Evolutionary conservation across 352 stramenopile species (phyloP).

Genomic region (Pythium dissimile): DNA sequence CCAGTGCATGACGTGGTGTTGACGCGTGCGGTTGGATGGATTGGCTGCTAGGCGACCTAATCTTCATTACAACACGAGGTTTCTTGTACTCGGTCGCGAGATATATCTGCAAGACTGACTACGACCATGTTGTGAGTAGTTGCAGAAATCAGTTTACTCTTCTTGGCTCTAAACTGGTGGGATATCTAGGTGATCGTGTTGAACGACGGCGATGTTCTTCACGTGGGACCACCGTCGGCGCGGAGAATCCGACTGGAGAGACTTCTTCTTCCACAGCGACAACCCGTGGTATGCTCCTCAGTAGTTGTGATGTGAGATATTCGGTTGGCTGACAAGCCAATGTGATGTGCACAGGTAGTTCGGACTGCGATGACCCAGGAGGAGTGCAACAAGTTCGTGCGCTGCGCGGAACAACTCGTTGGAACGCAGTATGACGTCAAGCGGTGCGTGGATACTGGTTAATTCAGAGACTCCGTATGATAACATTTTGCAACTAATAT

Average conservation of each 20-base stretch:
- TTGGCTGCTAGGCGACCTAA: conserved; percentile 47
- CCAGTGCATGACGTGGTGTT: neutral
- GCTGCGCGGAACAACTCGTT: conserved; percentile 53
- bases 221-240: conserved; percentile 56
- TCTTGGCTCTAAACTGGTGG: no score
- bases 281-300: conserved; percentile 49
- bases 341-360: conserved; percentile 37
- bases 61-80: conserved; percentile 77
- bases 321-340: no score
- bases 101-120: conserved; percentile 61
- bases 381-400: conserved; percentile 54
- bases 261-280: conserved; percentile 57
- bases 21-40: neutral
- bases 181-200: conserved; percentile 52
- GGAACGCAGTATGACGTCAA: conserved; percentile 63
- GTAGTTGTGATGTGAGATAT: neutral
- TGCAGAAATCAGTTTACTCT: neutral
- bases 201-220: conserved; percentile 55
- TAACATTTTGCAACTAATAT: neutral
- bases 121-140: conserved; percentile 59
- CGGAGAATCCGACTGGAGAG: conserved; percentile 60
- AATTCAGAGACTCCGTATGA: neutral
- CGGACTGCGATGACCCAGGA: conserved; percentile 40
- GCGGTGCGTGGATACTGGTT: conserved; percentile 29
- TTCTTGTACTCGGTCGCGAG: conserved; percentile 64